Evolutionary conservation across 2,329 filamentous ascomycete species (phyloP).

Genomic region (Fusarium humuli): DNA sequence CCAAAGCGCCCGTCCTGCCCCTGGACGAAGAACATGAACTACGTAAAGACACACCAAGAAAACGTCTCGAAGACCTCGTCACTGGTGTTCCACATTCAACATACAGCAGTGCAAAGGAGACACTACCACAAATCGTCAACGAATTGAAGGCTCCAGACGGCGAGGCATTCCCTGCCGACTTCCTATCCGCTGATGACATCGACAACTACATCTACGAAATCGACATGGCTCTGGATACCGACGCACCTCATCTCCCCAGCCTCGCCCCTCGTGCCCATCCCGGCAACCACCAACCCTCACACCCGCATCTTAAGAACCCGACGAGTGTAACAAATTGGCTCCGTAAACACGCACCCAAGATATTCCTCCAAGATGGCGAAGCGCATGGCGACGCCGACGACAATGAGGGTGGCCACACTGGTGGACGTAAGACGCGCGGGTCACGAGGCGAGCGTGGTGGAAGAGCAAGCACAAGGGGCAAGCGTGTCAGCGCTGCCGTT

Average conservation of each 20-base stretch:
- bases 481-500: slow-evolving; percentile 48
- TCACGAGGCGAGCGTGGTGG: slow-evolving; percentile 50
- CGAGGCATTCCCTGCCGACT: slow-evolving; percentile 70
- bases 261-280: slow-evolving; percentile 63
- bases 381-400: slow-evolving; percentile 56
- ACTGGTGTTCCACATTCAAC: slow-evolving; percentile 64
- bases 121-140: slow-evolving; percentile 68
- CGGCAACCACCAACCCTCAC: slow-evolving; percentile 52
- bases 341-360: slow-evolving; percentile 82
- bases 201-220: slow-evolving; percentile 78
- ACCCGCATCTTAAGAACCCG: slow-evolving; percentile 72
- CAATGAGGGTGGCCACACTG: slow-evolving; percentile 45
- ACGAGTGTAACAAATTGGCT: slow-evolving; percentile 97
- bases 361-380: slow-evolving; percentile 81
- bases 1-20: slow-evolving; percentile 49
- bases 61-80: slow-evolving; percentile 63
- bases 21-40: slow-evolving; percentile 51
- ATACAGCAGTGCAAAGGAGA: slow-evolving; percentile 68
- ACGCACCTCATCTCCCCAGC: slow-evolving; percentile 57
- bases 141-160: slow-evolving; percentile 64
- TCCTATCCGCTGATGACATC: slow-evolving; percentile 76
- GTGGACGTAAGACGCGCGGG: slow-evolving; percentile 53
- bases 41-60: slow-evolving; percentile 58
- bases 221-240: slow-evolving; percentile 63
- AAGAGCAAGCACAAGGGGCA: slow-evolving; percentile 56